phyloP scores from a whole-genome alignment of 352 stramenopile species.

The Albugo laibachii region DNA sequence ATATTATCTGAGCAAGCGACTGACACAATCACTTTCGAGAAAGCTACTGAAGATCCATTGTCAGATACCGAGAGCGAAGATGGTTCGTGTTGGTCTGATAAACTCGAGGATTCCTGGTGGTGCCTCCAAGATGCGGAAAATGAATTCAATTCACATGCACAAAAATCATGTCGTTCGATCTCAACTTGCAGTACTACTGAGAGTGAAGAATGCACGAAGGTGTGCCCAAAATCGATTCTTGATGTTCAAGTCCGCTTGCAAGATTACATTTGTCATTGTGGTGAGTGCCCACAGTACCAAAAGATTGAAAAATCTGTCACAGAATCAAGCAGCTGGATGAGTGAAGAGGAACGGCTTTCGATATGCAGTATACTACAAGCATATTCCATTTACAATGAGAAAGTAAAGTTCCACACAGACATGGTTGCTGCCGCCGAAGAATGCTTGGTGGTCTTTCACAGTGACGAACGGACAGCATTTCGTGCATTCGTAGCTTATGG shows the following conservation, averaged over 20 bases:
- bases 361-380: slow-evolving; percentile 14
- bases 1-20: no score
- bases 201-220: no score
- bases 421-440: slow-evolving; percentile 16
- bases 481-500: slow-evolving; percentile 11
- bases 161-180: no score
- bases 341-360: slow-evolving; percentile 9
- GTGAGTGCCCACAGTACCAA: slow-evolving; percentile 9
- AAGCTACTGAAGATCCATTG: no score
- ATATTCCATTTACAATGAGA: slow-evolving; percentile 10
- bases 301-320: slow-evolving; percentile 12
- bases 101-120: no score
- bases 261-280: slow-evolving; percentile 11
- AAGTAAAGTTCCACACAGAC: slow-evolving; percentile 8
- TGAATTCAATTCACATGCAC: no score
- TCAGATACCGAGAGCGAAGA: no score
- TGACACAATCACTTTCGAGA: no score
- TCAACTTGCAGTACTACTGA: no score
- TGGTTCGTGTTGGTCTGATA: no score
- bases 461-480: slow-evolving; percentile 15
- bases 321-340: slow-evolving; percentile 16
- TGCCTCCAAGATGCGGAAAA: no score
- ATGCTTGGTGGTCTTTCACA: slow-evolving; percentile 14
- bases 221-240: no score
- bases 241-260: background rate